Base-by-base conservation (phyloP, 768 basidiomycete genomes). In the Leccinellum luteum region DNA sequence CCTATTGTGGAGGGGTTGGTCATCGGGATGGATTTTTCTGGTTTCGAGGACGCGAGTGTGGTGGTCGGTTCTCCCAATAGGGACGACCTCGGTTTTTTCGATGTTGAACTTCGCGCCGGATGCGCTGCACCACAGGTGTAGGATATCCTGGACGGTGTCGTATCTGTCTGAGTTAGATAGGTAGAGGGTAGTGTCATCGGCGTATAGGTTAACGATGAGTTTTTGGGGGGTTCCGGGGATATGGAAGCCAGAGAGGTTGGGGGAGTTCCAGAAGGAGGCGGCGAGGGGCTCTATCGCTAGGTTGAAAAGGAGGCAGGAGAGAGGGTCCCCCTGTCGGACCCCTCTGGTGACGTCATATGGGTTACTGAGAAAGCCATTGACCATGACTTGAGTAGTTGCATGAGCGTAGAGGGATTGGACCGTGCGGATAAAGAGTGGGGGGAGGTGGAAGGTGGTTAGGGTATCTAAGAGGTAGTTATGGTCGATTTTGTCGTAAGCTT, bases 301-400 rank as follows among this genome's bases (percentile, higher is more conserved):
- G 51, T 72, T 54, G 15, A 72, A 75, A 0, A 75, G 67, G 0
- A 74, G 63, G 59, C 74, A 75, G 0, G 69, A 74, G 0, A 74
- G 52, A 1, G 71, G 68, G 60, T 73, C 72, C 0, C 74, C 76
- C 49, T 79, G 78, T 9, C 71, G 9, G 0, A 76, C 74, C 0
- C 78, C 78, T 31, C 59, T 10, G 0, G 41, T 63, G 0, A 63
- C 51, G 1, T 1, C 3, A 48, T 58, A 60, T 1, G 48, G n/a
- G 2, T 35, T 4, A 7, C 54, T 55, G 0, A 17, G 21, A 1
- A 41, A 6, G 0, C 54, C 28, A 3, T 55, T 55, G 0, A 55
- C 30, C 0, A 6, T 4, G 0, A 55, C 28, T 9, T 21, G 2
- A 0, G 54, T 55, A 2, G 2, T 1, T 5, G 48, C 48, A 8